Percentiles rank a stretch among this genome's conserved stretches.
Conservation (phyloP, 2,329 filamentous ascomycete species). For the Fusarium aywerte region DNA sequence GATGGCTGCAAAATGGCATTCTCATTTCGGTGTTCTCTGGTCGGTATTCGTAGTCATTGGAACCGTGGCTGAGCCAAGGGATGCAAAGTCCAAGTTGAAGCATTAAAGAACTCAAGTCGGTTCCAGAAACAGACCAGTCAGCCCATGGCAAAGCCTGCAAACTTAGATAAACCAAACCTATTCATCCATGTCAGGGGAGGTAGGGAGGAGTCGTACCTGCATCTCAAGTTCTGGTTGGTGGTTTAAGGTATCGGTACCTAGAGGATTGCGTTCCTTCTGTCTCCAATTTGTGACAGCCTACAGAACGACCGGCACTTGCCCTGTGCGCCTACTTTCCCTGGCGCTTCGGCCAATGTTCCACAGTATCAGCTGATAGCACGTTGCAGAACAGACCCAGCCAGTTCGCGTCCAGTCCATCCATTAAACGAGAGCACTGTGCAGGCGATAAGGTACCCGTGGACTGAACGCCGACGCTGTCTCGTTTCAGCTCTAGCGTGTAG, state of each 20-base stretch:
- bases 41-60: conserved; percentile 10
- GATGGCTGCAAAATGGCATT: conserved; percentile 10
- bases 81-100: conserved; percentile 23
- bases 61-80: neutral
- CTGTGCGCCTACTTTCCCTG: conserved; percentile 9
- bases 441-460: neutral
- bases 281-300: conserved; percentile 31
- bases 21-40: conserved; percentile 3
- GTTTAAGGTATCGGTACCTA: conserved; percentile 30
- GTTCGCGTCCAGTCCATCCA: neutral
- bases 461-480: neutral
- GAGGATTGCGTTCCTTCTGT: conserved; percentile 22
- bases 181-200: conserved; percentile 46
- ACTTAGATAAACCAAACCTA: conserved; percentile 6
- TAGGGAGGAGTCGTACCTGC: conserved; percentile 42
- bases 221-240: conserved; percentile 43
- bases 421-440: conserved; percentile 22
- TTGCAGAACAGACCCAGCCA: neutral
- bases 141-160: conserved; percentile 1
- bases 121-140: conserved; percentile 28
- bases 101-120: conserved; percentile 24
- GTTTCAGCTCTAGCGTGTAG: conserved; percentile 12
- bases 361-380: neutral
- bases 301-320: conserved; percentile 15
- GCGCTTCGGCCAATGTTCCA: conserved; percentile 26